phyloP scores from a whole-genome alignment of 2,329 filamentous ascomycete genomes.

The Metarhizium brunneum region DNA sequence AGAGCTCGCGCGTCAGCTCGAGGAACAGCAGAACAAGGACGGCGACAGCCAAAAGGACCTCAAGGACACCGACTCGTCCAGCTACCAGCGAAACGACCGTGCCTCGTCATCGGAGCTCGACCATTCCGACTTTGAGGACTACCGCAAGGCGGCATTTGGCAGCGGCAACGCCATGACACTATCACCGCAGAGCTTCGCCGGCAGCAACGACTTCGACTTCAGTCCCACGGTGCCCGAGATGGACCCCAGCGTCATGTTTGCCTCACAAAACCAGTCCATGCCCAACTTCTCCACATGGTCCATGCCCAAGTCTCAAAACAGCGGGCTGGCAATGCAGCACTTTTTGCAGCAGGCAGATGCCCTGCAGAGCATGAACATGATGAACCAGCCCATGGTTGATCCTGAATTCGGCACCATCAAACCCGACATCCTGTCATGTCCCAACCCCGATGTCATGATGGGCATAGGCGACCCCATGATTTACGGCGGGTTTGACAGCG shows the following conservation, averaged over 20 bases:
- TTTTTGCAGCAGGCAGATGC: constrained; percentile 28
- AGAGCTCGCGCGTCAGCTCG: constrained; percentile 46
- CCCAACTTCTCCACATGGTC: constrained; percentile 23
- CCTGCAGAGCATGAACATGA: constrained; percentile 33
- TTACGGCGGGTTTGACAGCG: constrained; percentile 41
- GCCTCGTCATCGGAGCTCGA: constrained; percentile 46
- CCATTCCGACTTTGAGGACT: constrained; percentile 48
- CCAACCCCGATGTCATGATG: constrained; percentile 47
- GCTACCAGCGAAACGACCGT: constrained; percentile 24
- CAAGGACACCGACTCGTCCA: constrained; percentile 9
- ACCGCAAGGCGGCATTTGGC: constrained; percentile 38
- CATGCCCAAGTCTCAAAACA: constrained; percentile 17
- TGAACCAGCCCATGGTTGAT: constrained; percentile 41
- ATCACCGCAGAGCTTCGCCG: constrained; percentile 43
- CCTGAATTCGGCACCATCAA: constrained; percentile 46
- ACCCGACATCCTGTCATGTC: constrained; percentile 42
- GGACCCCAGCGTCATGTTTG: constrained; percentile 24
- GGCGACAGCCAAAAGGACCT: constrained; percentile 21
- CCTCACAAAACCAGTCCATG: constrained; percentile 25
- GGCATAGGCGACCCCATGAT: constrained; percentile 51
- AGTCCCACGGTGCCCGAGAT: constrained; percentile 23
- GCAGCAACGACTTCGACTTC: constrained; percentile 28
- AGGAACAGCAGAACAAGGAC: constrained; percentile 34
- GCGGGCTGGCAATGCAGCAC: constrained; percentile 26
- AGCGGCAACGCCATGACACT: constrained; percentile 31